phyloP scores from a whole-genome alignment of 495 filamentous ascomycete genomes.

The Cudoniella acicularis region DNA sequence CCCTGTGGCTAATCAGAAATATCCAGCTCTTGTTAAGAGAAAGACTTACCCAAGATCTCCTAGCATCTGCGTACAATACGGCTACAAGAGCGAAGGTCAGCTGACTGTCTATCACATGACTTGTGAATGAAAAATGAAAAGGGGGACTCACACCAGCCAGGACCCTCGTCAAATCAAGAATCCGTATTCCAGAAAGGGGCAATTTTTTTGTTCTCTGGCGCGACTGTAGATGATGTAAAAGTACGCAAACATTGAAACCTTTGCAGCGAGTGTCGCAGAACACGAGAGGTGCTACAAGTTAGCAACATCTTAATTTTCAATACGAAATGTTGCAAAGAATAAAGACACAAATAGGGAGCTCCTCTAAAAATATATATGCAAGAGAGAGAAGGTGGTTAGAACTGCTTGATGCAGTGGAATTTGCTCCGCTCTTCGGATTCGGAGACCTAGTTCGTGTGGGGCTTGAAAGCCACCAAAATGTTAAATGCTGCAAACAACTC shows the following conservation, averaged over 20 bases:
- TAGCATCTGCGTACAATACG: conserved; percentile 93
- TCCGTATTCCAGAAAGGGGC: neutral
- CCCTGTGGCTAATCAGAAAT: conserved; percentile 42
- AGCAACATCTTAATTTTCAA: neutral
- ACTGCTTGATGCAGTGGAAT: no score
- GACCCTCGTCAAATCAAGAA: neutral
- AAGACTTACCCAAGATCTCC: conserved; percentile 79
- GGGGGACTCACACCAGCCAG: neutral
- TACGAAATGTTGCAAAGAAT: neutral
- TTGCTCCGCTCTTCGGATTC: no score
- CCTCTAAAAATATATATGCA: no score
- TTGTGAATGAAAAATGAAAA: neutral
- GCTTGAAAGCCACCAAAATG: no score
- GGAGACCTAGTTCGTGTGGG: no score
- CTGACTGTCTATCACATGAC: neutral
- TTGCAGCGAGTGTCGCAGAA: neutral
- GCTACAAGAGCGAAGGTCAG: conserved; percentile 26
- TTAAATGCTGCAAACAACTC: no score
- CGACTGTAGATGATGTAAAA: neutral
- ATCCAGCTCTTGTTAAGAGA: neutral
- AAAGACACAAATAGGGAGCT: no score
- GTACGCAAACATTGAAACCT: neutral
- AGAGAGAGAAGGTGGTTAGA: no score
- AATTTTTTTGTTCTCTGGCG: neutral
- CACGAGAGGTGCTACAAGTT: neutral